Evolutionary conservation across 371 early-diverging fungal genomes (phyloP), one percentile per base, ranked within the genome.

Genomic region (Mortierella sp.): DNA sequence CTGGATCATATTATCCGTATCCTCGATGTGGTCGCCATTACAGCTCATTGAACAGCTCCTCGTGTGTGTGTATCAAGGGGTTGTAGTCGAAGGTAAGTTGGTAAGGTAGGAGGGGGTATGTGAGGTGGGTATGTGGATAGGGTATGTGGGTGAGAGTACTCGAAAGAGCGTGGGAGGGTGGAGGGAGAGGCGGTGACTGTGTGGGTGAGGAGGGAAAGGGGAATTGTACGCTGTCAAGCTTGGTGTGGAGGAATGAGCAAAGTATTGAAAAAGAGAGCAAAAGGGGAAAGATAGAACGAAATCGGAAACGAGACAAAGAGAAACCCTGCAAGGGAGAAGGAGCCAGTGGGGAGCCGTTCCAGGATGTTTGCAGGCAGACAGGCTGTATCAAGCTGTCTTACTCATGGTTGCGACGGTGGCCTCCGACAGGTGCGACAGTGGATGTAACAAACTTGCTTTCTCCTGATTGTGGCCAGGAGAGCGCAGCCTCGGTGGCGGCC

Each of bases 371-470:
- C 19, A 1, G 48, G 12, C 12, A 41, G 19, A 22, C 21, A 7
- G 7, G 3, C 10, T 22, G 54, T 49, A 9, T 49, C 29, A 27
- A 9, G 14, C 16, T 46, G 39, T 13, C 46, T 59, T 54, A 67
- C 47, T 57, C 67, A 21, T 74, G 74, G 57, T 74, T 67, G 51
- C 74, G 74, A 46, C 64, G 63, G 39, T 63, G 68, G 25, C 74
- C 74, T 52, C 74, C 74, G 2, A 62, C 49, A 37, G 68, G 45
- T 19, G 60, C 53, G n/a, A 59, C 60, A 1, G 74, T 56, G 19
- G 63, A 41, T 22, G 74, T 74, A 27, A 56, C 48, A 55, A 60
- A 74, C 53, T 74, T 74, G 19, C 49, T 9, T 1, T 74, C 74
- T 12, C 28, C 57, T 22, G 60, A 10, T 49, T 58, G 67, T 58